Evolutionary conservation across 306 rosid species (phyloP).

Genomic region (Mucuna pruriens): DNA sequence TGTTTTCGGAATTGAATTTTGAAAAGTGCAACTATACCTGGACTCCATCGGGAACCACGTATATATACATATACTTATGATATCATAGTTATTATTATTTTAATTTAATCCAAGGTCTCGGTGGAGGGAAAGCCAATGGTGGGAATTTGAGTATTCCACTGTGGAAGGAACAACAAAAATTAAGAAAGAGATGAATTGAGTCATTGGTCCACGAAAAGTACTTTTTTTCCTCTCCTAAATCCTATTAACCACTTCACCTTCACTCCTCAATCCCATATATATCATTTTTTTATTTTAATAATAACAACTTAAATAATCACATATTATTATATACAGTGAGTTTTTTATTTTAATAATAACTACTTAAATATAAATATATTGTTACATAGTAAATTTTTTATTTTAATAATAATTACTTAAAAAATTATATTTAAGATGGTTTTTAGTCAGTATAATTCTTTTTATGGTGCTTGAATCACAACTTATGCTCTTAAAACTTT

Average conservation of each 20-base stretch:
- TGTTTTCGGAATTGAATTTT: neutral
- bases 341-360: no score
- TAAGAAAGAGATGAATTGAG: slow-evolving; percentile 52
- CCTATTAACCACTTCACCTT: no score
- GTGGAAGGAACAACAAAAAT: slow-evolving; percentile 14
- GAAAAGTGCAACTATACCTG: slow-evolving; percentile 17
- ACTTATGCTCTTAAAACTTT: no score
- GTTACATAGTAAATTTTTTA: no score
- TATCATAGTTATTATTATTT: neutral
- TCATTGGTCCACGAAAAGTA: slow-evolving; percentile 44
- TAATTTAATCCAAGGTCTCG: neutral
- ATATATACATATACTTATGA: neutral
- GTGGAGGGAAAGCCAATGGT: slow-evolving; percentile 12
- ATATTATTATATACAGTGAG: no score
- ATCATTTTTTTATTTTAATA: no score
- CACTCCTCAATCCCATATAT: neutral
- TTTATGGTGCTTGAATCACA: no score
- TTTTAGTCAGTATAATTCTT: no score
- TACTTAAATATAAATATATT: no score
- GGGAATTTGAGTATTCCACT: slow-evolving; percentile 20
- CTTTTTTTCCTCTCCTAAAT: neutral
- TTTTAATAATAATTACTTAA: no score
- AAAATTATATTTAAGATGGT: no score
- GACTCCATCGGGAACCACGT: neutral
- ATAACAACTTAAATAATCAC: no score